These are phyloP conservation scores for Candida peoriensis DNA, from an alignment of 805 yeast species.

Conservation along the genomic window DNA sequence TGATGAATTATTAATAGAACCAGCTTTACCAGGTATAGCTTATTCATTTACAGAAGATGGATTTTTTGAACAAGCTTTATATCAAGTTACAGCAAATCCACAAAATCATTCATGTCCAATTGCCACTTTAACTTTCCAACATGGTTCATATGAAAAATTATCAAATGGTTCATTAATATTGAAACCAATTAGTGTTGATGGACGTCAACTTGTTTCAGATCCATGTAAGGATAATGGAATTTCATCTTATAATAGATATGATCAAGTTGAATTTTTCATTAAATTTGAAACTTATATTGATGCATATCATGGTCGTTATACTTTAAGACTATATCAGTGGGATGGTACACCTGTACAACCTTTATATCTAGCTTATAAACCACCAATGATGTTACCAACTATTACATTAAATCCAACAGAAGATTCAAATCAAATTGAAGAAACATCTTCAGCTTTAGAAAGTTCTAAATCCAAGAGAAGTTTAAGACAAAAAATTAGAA, in stretches of 20 bases:
- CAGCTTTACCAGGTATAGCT: constrained; percentile 91
- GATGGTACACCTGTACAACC: constrained; percentile 85
- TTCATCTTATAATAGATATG: constrained; percentile 67
- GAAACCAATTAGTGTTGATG: constrained; percentile 79
- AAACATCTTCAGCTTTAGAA: constrained; percentile 25
- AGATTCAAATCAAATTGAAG: constrained; percentile 25
- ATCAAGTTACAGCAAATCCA: constrained; percentile 70
- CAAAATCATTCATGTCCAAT: constrained; percentile 74
- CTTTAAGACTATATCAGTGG: constrained; percentile 66
- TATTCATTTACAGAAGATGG: constrained; percentile 94
- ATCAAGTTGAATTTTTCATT: constrained; percentile 56
- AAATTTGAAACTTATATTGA: constrained; percentile 60
- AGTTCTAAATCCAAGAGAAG: constrained; percentile 30
- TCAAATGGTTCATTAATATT: constrained; percentile 64
- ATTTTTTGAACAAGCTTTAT: constrained; percentile 81
- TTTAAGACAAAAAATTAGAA: constrained; percentile 44
- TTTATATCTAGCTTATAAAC: constrained; percentile 83
- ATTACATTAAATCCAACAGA: constrained; percentile 80
- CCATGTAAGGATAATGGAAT: constrained; percentile 70
- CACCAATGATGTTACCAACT: constrained; percentile 96
- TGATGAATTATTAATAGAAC: constrained; percentile 91
- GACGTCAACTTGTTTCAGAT: constrained; percentile 82
- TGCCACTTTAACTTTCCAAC: constrained; percentile 83
- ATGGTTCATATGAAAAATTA: constrained; percentile 68
- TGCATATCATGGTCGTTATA: constrained; percentile 78